phyloP scores from a whole-genome alignment of 148 eudicot species.

The Vaccinium vitisidaea region DNA sequence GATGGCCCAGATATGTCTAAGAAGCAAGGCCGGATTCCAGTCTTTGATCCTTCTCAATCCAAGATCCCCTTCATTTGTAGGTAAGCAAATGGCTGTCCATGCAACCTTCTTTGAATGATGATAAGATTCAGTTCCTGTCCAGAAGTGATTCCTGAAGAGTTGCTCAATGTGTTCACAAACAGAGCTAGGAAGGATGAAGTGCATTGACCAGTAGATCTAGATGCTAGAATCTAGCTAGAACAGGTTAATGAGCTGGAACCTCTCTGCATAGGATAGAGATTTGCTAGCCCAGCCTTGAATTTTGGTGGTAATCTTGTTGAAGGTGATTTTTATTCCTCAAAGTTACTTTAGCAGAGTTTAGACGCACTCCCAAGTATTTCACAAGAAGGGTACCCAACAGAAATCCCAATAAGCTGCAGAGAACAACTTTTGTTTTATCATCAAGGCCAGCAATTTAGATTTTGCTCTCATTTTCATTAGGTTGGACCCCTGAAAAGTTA shows the following conservation, averaged over 20 bases:
- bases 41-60: not conserved
- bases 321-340: not conserved
- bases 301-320: not conserved
- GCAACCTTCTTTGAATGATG: not conserved
- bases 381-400: no score
- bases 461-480: no score
- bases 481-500: no score
- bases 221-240: not conserved
- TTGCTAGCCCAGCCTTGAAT: not conserved
- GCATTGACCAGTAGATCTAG: not conserved
- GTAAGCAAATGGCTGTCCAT: not conserved
- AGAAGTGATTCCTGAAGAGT: not conserved
- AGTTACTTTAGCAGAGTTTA: not conserved
- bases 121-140: not conserved
- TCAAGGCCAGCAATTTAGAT: no score
- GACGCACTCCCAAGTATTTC: no score
- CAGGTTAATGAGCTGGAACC: not conserved
- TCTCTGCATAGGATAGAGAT: not conserved
- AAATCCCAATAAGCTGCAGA: no score
- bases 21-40: not conserved
- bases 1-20: not conserved
- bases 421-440: no score
- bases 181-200: not conserved
- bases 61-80: not conserved
- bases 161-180: not conserved